A percentile compares a stretch with the other conserved stretches of the same genome.
phyloP scores from a whole-genome alignment of 352 stramenopile species.

The Globisporangium cystogenes region DNA sequence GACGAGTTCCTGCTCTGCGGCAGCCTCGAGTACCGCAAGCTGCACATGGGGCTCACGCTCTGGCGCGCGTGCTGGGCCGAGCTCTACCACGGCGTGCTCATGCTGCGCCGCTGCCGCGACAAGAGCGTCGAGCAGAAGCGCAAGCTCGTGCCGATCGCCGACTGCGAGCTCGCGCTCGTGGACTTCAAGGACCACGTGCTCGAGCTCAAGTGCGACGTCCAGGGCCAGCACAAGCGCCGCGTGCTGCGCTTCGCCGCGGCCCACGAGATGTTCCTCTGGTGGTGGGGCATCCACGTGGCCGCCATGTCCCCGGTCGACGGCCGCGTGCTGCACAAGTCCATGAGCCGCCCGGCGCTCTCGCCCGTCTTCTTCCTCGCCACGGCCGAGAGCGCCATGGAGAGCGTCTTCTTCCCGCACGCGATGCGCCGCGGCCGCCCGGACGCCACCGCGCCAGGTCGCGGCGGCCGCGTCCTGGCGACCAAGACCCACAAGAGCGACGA shows the following conservation, averaged over 20 bases:
- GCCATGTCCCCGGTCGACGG: slow-evolving; percentile 36
- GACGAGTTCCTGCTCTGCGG: slow-evolving; percentile 49
- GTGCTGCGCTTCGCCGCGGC: slow-evolving; percentile 46
- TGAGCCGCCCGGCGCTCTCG: slow-evolving; percentile 33
- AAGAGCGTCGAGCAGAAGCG: slow-evolving; percentile 46
- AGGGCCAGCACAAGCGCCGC: slow-evolving; percentile 33
- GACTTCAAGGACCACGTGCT: slow-evolving; percentile 45
- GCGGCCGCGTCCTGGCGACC: background rate
- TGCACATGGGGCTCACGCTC: slow-evolving; percentile 33
- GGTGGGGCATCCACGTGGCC: slow-evolving; percentile 66
- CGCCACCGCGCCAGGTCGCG: background rate
- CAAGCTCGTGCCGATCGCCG: slow-evolving; percentile 40
- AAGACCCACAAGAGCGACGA: slow-evolving; percentile 1
- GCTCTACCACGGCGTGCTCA: slow-evolving; percentile 61
- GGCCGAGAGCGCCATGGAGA: slow-evolving; percentile 39
- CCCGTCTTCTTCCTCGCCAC: slow-evolving; percentile 49
- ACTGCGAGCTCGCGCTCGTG: slow-evolving; percentile 38
- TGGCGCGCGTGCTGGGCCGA: slow-evolving; percentile 64
- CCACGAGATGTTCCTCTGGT: slow-evolving; percentile 69
- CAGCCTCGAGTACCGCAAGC: slow-evolving; percentile 34
- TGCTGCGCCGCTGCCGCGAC: slow-evolving; percentile 50
- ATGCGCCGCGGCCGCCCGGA: slow-evolving; percentile 11
- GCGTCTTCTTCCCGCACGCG: slow-evolving; percentile 52
- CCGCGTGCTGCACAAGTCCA: slow-evolving; percentile 39
- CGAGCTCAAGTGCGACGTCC: slow-evolving; percentile 56